Evolutionary conservation across 345 rosid species (phyloP), one percentile per base, ranked within the genome.

Genomic region (Gossypium sturtianum): DNA sequence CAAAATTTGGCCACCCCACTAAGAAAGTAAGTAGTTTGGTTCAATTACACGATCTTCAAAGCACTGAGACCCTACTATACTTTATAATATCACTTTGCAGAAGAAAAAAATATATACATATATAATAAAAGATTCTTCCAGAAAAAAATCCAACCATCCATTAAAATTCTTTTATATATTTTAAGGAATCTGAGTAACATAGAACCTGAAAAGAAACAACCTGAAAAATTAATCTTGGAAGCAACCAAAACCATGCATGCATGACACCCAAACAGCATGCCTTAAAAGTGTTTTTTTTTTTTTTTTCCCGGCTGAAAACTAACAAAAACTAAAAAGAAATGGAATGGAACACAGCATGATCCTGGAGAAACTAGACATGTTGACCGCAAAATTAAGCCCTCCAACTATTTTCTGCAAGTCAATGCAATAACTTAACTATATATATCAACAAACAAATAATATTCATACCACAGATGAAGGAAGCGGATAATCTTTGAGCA

Each of bases 201-300:
- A 34, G 11, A 7, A 62, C 12, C 29, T 60, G 8, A 4, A 58
- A 23, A 34, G 11, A 29, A 29, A 11, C 44, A 29, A 62, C 34
- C 15, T 20, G 17, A 9, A 27, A 60, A 60, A 27, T 60, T 64
- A 38, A 10, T 41, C 16, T 41, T 2, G 9, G 49, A 15, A 12
- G 23, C 12, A 64, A 64, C 25, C 51, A 64, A 15, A 27, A 3
- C 16, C 69, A n/a, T 64, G 68, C 70, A 66, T 66, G 70, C 70
- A 66, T 66, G 70, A 23, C 29, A 11, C 15, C 15, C 3, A 41
- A 66, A 20, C 69, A 19, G 16, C 27, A 9, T 17, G 22, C 20
- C 43, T 29, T 15, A 7, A 15, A 2, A 27, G 10, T 60, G 65
- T 13, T 9, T 29, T 3, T 29, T 29, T 29, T 23, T 17, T 62